Conservation (phyloP, 257 asterid species). For the Plectranthus barbatus region DNA sequence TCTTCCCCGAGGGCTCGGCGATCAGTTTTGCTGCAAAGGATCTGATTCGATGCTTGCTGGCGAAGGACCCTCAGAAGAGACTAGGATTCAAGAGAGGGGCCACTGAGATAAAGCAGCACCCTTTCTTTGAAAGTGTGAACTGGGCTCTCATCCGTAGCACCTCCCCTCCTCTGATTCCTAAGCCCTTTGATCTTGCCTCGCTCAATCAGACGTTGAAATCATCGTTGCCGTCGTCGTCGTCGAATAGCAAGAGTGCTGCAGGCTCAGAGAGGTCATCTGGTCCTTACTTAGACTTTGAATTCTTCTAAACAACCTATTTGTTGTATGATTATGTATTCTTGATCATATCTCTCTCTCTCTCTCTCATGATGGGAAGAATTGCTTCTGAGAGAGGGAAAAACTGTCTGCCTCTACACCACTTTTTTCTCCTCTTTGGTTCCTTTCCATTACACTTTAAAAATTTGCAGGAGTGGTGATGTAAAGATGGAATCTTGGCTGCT, state of each 20-base stretch:
- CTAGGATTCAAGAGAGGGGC: constrained; percentile 80
- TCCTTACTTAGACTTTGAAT: constrained; percentile 79
- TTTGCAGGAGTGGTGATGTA: not conserved
- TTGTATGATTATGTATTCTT: constrained; percentile 9
- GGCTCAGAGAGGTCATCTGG: constrained; percentile 69
- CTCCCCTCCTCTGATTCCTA: constrained; percentile 70
- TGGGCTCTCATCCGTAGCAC: constrained; percentile 92
- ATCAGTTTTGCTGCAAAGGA: constrained; percentile 78
- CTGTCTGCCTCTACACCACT: not conserved
- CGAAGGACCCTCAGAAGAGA: constrained; percentile 80
- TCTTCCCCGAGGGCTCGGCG: constrained; percentile 57
- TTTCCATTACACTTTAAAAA: not conserved
- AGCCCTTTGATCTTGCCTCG: constrained; percentile 50
- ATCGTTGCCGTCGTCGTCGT: too few relatives aligned
- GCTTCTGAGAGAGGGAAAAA: too few relatives aligned
- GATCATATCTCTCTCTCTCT: not conserved
- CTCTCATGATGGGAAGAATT: constrained; percentile 13
- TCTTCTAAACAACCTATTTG: constrained; percentile 35
- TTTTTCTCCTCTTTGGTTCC: not conserved
- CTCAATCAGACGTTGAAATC: constrained; percentile 36
- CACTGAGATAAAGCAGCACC: constrained; percentile 8
- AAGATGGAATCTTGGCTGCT: constrained; percentile 12
- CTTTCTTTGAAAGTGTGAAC: constrained; percentile 66
- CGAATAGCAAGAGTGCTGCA: constrained; percentile 40
- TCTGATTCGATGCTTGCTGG: constrained; percentile 71